Percentiles rank a stretch among this genome's conserved stretches.
phyloP scores from a whole-genome alignment of 768 basidiomycete species.

The Lenzites betulinus region DNA sequence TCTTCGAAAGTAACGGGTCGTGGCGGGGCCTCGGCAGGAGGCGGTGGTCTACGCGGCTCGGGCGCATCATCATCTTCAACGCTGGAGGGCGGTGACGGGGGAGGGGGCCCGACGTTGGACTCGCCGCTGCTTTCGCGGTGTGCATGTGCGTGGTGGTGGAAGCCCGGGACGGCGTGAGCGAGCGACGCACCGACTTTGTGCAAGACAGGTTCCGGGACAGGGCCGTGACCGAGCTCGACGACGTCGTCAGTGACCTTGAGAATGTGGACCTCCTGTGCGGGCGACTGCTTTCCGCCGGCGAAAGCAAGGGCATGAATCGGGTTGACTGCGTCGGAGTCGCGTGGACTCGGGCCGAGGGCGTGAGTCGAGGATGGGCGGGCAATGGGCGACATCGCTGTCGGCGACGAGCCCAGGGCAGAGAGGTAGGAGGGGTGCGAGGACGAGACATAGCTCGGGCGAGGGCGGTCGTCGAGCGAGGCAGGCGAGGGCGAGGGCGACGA shows the following conservation, averaged over 20 bases:
- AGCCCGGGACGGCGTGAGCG: constrained; percentile 20
- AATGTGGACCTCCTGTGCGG: constrained; percentile 53
- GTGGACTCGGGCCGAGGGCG: constrained; percentile 26
- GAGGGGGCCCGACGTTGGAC: constrained; percentile 52
- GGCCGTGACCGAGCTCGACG: constrained; percentile 44
- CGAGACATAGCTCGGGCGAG: constrained; percentile 4
- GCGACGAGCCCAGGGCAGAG: neutral
- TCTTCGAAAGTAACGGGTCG: constrained; percentile 40
- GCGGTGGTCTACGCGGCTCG: neutral
- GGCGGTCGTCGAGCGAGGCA: neutral
- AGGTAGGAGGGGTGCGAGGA: constrained; percentile 3
- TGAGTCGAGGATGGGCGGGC: constrained; percentile 41
- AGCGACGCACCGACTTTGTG: constrained; percentile 38
- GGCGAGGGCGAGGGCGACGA: neutral
- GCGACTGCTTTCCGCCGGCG: constrained; percentile 27
- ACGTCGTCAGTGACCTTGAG: constrained; percentile 54
- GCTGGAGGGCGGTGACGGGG: constrained; percentile 55
- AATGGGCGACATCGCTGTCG: constrained; percentile 12
- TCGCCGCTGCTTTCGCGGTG: constrained; percentile 19
- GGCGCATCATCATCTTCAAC: constrained; percentile 27
- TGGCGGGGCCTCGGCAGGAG: constrained; percentile 1
- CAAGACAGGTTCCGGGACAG: constrained; percentile 36
- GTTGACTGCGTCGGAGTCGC: constrained; percentile 30
- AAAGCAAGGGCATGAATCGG: constrained; percentile 36
- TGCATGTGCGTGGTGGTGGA: neutral